These are phyloP conservation scores for Leccinellum luteum DNA, from an alignment of 768 basidiomycete genomes.

Conservation along the genomic window DNA sequence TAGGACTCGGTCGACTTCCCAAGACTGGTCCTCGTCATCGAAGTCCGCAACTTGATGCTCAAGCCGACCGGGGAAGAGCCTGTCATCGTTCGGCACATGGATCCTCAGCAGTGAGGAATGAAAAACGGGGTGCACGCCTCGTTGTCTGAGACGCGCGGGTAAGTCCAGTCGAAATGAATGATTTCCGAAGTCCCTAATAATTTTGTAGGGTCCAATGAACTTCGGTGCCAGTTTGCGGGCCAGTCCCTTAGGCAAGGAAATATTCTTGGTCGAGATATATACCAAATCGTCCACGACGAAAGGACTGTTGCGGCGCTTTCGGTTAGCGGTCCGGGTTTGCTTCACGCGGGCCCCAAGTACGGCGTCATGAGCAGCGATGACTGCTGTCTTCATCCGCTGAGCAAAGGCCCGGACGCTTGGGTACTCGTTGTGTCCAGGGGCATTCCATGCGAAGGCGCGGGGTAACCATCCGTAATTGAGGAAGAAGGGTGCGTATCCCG, in stretches of 20 bases:
- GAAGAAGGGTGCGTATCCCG: conserved; percentile 21
- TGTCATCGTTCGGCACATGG: conserved; percentile 28
- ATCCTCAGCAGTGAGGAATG: conserved; percentile 30
- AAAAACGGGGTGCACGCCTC: conserved; percentile 31
- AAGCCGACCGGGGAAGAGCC: conserved; percentile 20
- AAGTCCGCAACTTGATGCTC: conserved; percentile 17
- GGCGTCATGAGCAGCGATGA: conserved; percentile 33
- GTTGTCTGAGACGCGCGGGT: conserved; percentile 20
- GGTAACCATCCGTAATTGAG: conserved; percentile 11
- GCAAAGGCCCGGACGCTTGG: conserved; percentile 31
- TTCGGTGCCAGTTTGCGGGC: not conserved
- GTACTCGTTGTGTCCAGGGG: conserved; percentile 3
- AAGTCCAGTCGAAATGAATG: conserved; percentile 26
- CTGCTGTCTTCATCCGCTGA: conserved; percentile 23
- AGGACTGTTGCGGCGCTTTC: not conserved
- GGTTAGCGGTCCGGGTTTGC: conserved; percentile 32
- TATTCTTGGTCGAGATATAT: not conserved
- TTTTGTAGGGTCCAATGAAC: conserved; percentile 1
- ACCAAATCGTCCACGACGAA: not conserved
- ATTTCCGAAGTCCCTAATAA: conserved; percentile 2
- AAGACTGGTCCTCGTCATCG: not conserved
- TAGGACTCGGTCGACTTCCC: not conserved
- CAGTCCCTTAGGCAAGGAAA: not conserved
- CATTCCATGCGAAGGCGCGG: conserved; percentile 18
- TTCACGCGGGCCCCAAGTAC: conserved; percentile 32